Evolutionary conservation across 116 monocot genomes (phyloP).

Genomic region (Cymodocea nodosa): DNA sequence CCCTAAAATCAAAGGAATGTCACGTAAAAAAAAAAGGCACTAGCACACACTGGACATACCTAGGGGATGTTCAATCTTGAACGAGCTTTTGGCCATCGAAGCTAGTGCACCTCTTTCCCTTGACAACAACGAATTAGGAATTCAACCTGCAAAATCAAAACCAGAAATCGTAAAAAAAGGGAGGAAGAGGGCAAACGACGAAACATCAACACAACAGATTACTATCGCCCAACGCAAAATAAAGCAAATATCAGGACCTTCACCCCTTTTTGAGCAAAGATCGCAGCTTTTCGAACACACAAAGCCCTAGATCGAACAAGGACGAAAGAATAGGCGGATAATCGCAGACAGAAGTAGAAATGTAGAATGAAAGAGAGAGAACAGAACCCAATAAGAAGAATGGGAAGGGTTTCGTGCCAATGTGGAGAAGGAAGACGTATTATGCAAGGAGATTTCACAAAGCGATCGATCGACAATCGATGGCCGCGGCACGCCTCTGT

Average conservation of each 20-base stretch:
- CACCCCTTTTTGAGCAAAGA: not conserved
- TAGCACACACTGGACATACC: not conserved
- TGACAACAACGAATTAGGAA: not conserved
- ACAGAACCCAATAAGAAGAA: not conserved
- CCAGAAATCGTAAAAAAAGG: not conserved
- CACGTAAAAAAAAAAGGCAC: not conserved
- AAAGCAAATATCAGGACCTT: not conserved
- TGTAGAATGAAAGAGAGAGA: not conserved
- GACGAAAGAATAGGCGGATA: too few species aligned
- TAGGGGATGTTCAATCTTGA: constrained; percentile 11
- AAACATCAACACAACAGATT: not conserved
- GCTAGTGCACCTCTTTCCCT: not conserved
- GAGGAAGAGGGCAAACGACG: not conserved
- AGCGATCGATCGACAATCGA: not conserved
- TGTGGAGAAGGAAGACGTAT: not conserved
- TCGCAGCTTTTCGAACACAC: not conserved
- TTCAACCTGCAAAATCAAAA: not conserved
- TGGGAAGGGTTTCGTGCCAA: not conserved
- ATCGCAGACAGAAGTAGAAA: not conserved
- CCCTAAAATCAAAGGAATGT: not conserved
- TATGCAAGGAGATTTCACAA: not conserved
- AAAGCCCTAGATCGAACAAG: too few species aligned
- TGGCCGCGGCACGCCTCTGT: too few species aligned
- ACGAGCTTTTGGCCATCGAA: constrained; percentile 13
- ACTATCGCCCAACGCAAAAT: not conserved